These are phyloP conservation scores for Xylaria scruposa DNA, from an alignment of 495 filamentous ascomycete species.

Conservation along the genomic window DNA sequence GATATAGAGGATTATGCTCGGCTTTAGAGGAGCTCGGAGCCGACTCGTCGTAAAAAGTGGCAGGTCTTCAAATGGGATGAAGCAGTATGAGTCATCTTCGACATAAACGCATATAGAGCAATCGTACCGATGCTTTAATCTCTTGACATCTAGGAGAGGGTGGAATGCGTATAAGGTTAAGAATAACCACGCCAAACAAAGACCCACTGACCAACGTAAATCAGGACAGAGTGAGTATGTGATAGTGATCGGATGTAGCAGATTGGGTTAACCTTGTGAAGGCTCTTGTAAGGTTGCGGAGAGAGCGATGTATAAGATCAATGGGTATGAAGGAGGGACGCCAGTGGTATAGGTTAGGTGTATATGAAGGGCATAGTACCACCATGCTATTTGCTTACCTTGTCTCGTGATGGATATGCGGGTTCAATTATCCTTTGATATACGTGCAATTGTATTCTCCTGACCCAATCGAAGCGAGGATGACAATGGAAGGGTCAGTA, in stretches of 20 bases:
- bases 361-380: neutral
- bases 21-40: conserved; percentile 18
- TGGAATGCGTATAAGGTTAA: neutral
- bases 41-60: neutral
- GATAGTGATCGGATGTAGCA: neutral
- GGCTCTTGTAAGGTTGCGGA: neutral
- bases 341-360: neutral
- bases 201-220: neutral
- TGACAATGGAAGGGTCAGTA: neutral
- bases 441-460: neutral
- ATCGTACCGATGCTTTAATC: neutral
- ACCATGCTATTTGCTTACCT: neutral
- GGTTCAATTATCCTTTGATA: neutral
- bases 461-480: neutral
- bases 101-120: neutral
- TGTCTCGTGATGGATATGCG: neutral
- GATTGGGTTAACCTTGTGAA: neutral
- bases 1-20: neutral
- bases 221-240: neutral
- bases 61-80: neutral
- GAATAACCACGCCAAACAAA: neutral
- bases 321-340: neutral
- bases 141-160: neutral
- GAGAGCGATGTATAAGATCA: neutral
- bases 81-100: neutral